Conservation (phyloP, 2,329 filamentous ascomycete genomes). For the Aspergillus clavatus region DNA sequence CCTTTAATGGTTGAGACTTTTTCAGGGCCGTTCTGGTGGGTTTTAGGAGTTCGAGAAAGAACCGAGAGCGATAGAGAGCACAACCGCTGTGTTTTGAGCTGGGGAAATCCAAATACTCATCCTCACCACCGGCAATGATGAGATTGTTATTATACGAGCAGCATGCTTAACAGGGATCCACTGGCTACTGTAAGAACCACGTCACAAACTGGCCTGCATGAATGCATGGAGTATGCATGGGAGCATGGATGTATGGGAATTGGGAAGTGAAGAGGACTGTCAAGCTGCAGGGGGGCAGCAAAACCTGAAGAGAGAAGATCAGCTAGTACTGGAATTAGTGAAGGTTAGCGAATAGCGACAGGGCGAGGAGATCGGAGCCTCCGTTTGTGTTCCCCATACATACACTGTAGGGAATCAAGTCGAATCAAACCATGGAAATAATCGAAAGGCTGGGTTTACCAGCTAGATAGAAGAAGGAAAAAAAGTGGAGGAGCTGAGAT, state of each 20-base stretch:
- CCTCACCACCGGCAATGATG: too few species aligned
- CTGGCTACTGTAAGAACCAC: slow-evolving; percentile 9
- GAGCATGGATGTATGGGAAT: neutral
- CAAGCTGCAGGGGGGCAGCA: too few species aligned
- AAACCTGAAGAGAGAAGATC: too few species aligned
- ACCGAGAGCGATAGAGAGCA: neutral
- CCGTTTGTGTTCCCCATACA: neutral
- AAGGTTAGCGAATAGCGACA: slow-evolving; percentile 7
- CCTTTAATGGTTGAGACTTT: too few species aligned
- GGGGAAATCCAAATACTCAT: slow-evolving; percentile 6
- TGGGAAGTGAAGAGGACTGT: neutral
- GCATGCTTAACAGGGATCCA: slow-evolving; percentile 11
- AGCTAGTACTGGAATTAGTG: slow-evolving; percentile 2
- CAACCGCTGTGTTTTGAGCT: neutral
- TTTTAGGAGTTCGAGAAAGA: neutral
- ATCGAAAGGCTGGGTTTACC: too few species aligned
- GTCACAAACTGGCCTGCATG: slow-evolving; percentile 8
- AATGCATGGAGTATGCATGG: slow-evolving; percentile 1
- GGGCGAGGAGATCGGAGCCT: slow-evolving; percentile 14
- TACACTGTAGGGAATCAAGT: too few species aligned
- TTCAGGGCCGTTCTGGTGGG: too few species aligned
- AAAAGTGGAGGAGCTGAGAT: too few species aligned
- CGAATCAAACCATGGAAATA: too few species aligned
- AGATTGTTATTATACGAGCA: too few species aligned
- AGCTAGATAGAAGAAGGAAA: too few species aligned